These are phyloP conservation scores for Papiliotrema nemorosa DNA, from an alignment of 1,284 basidiomycete species.

Conservation along the genomic window DNA sequence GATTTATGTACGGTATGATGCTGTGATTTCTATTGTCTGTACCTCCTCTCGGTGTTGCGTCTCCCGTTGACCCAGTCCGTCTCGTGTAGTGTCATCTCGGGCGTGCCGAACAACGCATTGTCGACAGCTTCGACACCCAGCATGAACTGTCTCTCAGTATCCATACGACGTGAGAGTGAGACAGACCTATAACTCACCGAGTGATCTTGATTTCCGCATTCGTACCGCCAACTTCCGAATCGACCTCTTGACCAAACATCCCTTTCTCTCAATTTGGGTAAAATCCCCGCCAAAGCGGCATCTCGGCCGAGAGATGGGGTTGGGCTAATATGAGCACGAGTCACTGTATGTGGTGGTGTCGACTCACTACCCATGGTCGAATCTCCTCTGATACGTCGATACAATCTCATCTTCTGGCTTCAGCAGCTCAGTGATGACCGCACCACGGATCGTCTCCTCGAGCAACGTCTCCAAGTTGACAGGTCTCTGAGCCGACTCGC, in stretches of 20 bases:
- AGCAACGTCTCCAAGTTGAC: conserved; percentile 53
- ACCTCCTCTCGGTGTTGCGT: conserved; percentile 49
- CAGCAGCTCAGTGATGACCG: conserved; percentile 53
- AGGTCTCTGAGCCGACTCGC: conserved; percentile 53
- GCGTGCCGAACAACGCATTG: conserved; percentile 50
- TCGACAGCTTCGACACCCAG: conserved; percentile 56
- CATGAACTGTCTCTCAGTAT: conserved; percentile 43
- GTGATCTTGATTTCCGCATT: conserved; percentile 56
- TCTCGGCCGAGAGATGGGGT: conserved; percentile 53
- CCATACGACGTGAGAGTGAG: background rate
- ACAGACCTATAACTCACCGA: conserved; percentile 25
- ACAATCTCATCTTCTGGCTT: conserved; percentile 54
- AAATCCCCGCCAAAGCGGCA: conserved; percentile 49
- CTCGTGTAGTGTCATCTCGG: conserved; percentile 52
- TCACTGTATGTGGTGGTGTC: too few relatives aligned
- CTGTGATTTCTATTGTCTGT: conserved; percentile 11
- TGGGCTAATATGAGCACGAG: conserved; percentile 41
- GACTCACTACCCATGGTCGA: conserved; percentile 47
- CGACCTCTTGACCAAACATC: conserved; percentile 53
- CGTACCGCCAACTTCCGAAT: conserved; percentile 57
- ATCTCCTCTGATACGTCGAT: conserved; percentile 54
- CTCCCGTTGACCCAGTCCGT: conserved; percentile 53
- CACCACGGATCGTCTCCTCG: conserved; percentile 53
- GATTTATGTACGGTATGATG: too few relatives aligned
- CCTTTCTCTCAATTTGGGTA: conserved; percentile 50